A percentile compares a stretch with the other conserved stretches of the same genome.
Evolutionary conservation across 2,329 filamentous ascomycete genomes (phyloP).

Genomic region (Fusarium sp.): DNA sequence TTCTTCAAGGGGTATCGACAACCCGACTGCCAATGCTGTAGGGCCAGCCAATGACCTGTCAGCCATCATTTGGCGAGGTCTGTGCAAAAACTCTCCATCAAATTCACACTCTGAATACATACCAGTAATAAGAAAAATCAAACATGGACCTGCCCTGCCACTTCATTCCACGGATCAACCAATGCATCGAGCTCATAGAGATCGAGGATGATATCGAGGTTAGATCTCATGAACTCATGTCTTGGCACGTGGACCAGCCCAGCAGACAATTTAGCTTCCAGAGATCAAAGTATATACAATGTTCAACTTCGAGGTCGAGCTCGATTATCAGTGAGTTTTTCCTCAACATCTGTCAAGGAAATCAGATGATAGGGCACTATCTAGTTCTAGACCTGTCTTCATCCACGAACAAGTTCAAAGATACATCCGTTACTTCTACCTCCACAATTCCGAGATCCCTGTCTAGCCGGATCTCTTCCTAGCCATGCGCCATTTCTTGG

Average conservation of each 20-base stretch:
- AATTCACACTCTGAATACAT: not conserved
- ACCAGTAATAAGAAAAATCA: not conserved
- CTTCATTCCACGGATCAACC: not conserved
- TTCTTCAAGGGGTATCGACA: conserved; percentile 20
- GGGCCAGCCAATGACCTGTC: conserved; percentile 34
- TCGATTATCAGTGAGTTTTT: not conserved
- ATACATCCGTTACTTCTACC: conserved; percentile 16
- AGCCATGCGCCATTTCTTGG: conserved; percentile 42
- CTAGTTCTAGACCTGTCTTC: not conserved
- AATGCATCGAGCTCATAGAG: not conserved
- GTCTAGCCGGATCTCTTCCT: conserved; percentile 40
- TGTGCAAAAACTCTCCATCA: not conserved
- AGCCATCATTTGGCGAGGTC: conserved; percentile 1
- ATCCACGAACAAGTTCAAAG: not conserved
- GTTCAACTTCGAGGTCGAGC: not conserved
- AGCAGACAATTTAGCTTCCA: too few relatives aligned
- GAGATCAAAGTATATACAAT: not conserved
- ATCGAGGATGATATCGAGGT: not conserved
- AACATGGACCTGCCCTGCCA: not conserved
- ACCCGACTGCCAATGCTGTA: conserved; percentile 29
- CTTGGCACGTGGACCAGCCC: conserved; percentile 13
- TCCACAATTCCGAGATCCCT: conserved; percentile 38
- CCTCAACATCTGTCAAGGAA: not conserved
- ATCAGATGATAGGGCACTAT: not conserved
- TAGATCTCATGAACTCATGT: conserved; percentile 4